phyloP scores from a whole-genome alignment of 1,284 basidiomycete species.

The Ceratobasidium sp. region DNA sequence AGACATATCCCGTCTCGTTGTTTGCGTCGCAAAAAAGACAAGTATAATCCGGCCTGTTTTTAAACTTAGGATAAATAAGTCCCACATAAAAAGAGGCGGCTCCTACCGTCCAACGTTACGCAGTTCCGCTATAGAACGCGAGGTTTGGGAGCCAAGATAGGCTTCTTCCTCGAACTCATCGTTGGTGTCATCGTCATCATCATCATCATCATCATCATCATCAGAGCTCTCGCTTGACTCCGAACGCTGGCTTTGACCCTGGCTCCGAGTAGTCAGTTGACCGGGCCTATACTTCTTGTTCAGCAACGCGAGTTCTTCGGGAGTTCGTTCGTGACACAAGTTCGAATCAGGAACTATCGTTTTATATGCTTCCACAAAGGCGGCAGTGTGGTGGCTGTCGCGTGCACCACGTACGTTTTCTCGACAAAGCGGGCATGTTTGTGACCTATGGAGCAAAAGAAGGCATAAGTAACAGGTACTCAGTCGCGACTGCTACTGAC shows the following conservation, averaged over 20 bases:
- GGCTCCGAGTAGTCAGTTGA: neutral
- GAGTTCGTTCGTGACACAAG: slow-evolving; percentile 30
- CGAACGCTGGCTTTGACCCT: too few species aligned
- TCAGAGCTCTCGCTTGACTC: too few species aligned
- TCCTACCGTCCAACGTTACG: neutral
- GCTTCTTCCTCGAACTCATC: neutral
- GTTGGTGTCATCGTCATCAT: neutral
- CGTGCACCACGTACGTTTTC: slow-evolving; percentile 34
- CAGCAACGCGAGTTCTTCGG: slow-evolving; percentile 19
- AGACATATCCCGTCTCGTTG: slow-evolving; percentile 24
- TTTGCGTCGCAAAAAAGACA: slow-evolving; percentile 30
- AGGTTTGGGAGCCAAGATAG: neutral
- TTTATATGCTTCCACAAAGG: slow-evolving; percentile 32
- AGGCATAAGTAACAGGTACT: neutral
- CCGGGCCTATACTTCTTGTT: slow-evolving; percentile 31
- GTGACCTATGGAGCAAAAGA: neutral
- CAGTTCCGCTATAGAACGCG: neutral
- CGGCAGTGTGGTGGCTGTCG: slow-evolving; percentile 39
- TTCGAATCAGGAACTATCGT: slow-evolving; percentile 19
- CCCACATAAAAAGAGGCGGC: too few species aligned
- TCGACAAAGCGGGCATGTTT: slow-evolving; percentile 28
- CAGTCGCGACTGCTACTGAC: neutral
- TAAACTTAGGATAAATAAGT: too few species aligned
- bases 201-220: neutral
- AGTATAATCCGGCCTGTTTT: neutral